Base-by-base conservation (phyloP, 78 protist genomes). In the Dictyostelium firmibasis region DNA sequence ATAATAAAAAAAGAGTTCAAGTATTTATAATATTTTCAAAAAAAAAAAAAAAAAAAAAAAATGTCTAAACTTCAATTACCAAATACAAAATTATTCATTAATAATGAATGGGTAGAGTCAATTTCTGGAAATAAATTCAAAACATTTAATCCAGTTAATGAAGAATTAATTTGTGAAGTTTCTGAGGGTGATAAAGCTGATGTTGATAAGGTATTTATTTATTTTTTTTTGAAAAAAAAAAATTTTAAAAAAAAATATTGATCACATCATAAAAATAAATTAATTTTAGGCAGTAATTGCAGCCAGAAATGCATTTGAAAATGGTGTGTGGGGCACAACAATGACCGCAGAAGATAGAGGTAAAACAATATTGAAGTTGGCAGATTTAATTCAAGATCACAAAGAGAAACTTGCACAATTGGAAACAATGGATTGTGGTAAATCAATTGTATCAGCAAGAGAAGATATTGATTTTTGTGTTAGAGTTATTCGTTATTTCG, bases 391-490 rank as follows among this genome's bases (percentile, higher is more conserved):
- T 23, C 97, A 95, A 31, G 35, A 53, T 41, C 43, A 95, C 23
- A 81, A 18, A 9, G 96, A 97, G 67, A 60, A 84, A 41, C 13
- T 97, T 14, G 86, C 93, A 16, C 27, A 44, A 20, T 72, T 97
- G 35, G 98, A 97, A 64, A 38, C 97, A 20, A 36, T 88, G 13
- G 94, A 95, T 83, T 88, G 72, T 67, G 98, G 98, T 27, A 95
- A 94, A 77, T 85, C 97, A 18, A 53, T 70, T 3, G 4, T 38
- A 9, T 89, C 67, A 7, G 6, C 13, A 2, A 44, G 53, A 10
- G 53, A 44, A 44, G 53, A 44, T 44, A 44, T 44, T 44, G 53
- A 44, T 44, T 44, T 44, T 44, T 44, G 53, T 44, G 53, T 44
- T 2, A 44, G 53, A 44, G 53, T 44, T 8, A 44, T 44, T 44